Conservation (phyloP, 345 rosid genomes). For the Salix caprea region DNA sequence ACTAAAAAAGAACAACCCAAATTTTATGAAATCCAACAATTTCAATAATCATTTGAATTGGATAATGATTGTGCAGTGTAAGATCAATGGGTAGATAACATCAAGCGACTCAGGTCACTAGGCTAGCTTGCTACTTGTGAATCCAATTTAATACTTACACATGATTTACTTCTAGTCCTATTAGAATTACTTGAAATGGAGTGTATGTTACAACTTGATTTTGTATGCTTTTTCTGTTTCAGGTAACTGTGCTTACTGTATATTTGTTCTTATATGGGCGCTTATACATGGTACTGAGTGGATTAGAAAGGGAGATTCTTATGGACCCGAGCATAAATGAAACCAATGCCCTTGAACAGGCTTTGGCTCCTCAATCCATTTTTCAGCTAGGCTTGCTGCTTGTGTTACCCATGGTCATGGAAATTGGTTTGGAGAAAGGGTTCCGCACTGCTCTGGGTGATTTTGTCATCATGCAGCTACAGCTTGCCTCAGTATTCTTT, state of each 20-base stretch:
- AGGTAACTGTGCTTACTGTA: constrained; percentile 79
- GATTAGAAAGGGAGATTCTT: constrained; percentile 63
- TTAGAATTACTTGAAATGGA: neutral
- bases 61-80: neutral
- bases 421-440: constrained; percentile 91
- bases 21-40: neutral
- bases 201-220: neutral
- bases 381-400: constrained; percentile 82
- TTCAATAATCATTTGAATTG: neutral
- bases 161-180: neutral
- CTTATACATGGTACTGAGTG: constrained; percentile 83
- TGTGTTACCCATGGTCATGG: constrained; percentile 94
- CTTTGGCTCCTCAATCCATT: constrained; percentile 72
- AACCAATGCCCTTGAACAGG: constrained; percentile 83
- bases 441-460: constrained; percentile 80
- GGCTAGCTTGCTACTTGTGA: neutral
- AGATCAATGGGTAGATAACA: neutral
- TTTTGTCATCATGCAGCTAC: constrained; percentile 94
- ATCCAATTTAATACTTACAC: neutral
- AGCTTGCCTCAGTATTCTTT: constrained; percentile 90
- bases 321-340: constrained; percentile 48
- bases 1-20: neutral
- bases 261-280: constrained; percentile 94
- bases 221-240: constrained; percentile 25
- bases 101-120: neutral